A percentile compares a stretch with the other conserved stretches of the same genome.
These are phyloP conservation scores for Geosiphon pyriformis DNA, from an alignment of 192 early-diverging fungal genomes.

Conservation along the genomic window DNA sequence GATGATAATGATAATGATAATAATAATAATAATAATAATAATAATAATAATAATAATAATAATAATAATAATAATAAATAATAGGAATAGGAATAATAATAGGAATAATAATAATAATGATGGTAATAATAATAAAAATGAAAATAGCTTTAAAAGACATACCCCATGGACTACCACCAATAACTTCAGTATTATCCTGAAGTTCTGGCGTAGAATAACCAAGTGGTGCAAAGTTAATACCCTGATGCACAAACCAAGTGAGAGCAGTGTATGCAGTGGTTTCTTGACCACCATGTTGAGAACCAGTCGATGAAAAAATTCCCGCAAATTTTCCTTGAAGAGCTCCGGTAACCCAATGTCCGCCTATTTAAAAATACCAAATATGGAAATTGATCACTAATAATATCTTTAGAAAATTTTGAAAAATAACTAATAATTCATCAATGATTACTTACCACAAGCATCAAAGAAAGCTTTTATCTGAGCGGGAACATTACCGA, in stretches of 20 bases:
- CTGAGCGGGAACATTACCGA: conserved; percentile 69
- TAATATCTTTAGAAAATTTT: no score
- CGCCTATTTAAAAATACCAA: conserved; percentile 7
- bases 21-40: background rate
- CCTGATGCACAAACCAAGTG: conserved; percentile 70
- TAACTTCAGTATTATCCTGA: conserved; percentile 54
- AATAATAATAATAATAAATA: background rate
- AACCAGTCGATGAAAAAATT: conserved; percentile 67
- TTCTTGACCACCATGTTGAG: conserved; percentile 80
- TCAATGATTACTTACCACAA: conserved; percentile 18
- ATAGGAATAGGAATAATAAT: no score
- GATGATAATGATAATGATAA: no score
- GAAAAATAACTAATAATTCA: no score
- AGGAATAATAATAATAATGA: background rate
- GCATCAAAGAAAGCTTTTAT: conserved; percentile 53
- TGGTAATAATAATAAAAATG: background rate
- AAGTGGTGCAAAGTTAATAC: conserved; percentile 72
- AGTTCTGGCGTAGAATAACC: conserved; percentile 49
- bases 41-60: background rate
- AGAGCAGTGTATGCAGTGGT: conserved; percentile 61
- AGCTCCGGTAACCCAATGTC: conserved; percentile 43
- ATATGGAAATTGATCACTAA: no score
- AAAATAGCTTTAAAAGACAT: background rate
- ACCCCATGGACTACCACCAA: conserved; percentile 57
- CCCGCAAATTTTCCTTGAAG: conserved; percentile 69